Evolutionary conservation across 352 stramenopile species (phyloP).

Genomic region (Globisporangium spinosum): DNA sequence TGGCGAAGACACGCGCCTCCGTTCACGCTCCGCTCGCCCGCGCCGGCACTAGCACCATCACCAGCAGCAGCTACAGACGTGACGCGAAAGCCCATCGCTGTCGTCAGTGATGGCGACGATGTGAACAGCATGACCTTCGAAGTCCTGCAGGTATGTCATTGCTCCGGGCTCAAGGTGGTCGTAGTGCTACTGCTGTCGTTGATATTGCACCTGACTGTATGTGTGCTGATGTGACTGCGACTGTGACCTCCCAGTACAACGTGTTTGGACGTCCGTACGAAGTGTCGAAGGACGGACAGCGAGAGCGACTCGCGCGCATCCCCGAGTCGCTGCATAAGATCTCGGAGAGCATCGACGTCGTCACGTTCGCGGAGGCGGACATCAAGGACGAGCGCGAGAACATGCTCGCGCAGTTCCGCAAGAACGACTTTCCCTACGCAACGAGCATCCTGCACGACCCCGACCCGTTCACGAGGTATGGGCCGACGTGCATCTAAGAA

Average conservation of each 20-base stretch:
- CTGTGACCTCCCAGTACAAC: constrained; percentile 58
- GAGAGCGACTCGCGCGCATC: constrained; percentile 56
- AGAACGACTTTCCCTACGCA: constrained; percentile 51
- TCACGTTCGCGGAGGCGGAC: constrained; percentile 77
- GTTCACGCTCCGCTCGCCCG: background rate
- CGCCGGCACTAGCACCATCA: background rate
- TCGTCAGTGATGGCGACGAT: background rate
- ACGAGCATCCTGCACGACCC: constrained; percentile 72
- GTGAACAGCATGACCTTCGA: constrained; percentile 42
- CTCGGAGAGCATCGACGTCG: constrained; percentile 57
- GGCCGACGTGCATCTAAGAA: background rate
- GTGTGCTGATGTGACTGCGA: background rate
- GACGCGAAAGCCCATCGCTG: background rate
- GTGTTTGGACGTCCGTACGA: constrained; percentile 67
- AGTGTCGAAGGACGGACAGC: constrained; percentile 70
- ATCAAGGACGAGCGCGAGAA: constrained; percentile 39
- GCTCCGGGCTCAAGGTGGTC: background rate
- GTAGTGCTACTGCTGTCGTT: background rate
- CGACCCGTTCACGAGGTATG: constrained; percentile 70
- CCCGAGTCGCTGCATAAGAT: constrained; percentile 43
- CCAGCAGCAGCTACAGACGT: background rate
- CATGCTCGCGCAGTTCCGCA: constrained; percentile 62
- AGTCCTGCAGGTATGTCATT: constrained; percentile 43
- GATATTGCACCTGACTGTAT: background rate
- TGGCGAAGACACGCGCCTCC: constrained; percentile 4